Evolutionary conservation across 495 filamentous ascomycete species (phyloP).

Genomic region (Aspergillus cavernicola): DNA sequence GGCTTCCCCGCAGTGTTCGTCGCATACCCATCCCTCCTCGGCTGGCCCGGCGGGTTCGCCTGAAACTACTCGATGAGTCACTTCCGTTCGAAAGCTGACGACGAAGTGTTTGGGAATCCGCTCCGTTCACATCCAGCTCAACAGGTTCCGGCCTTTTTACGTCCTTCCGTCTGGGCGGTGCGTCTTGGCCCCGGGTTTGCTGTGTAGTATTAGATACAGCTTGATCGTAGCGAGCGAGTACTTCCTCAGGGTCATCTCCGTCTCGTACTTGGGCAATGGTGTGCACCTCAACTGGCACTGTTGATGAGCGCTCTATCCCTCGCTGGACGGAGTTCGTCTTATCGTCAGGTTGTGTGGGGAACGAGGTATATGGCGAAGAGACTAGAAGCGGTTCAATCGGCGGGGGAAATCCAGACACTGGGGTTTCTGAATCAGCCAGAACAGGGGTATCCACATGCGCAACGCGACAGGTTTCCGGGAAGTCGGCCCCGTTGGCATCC

Average conservation of each 20-base stretch:
- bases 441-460: slow-evolving; percentile 24
- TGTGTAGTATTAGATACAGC: slow-evolving; percentile 1
- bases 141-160: not conserved
- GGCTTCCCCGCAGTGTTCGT: slow-evolving; percentile 48
- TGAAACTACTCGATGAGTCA: slow-evolving; percentile 62
- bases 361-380: slow-evolving; percentile 22
- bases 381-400: slow-evolving; percentile 14
- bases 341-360: slow-evolving; percentile 12
- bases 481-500: slow-evolving; percentile 10
- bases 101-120: slow-evolving; percentile 12
- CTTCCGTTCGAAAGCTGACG: slow-evolving; percentile 50
- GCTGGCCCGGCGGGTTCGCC: slow-evolving; percentile 38
- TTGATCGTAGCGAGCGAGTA: not conserved
- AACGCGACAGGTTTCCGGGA: slow-evolving; percentile 20
- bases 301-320: slow-evolving; percentile 5
- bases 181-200: slow-evolving; percentile 3
- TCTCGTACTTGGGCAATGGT: slow-evolving; percentile 7
- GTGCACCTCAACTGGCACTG: slow-evolving; percentile 17
- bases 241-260: not conserved
- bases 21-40: slow-evolving; percentile 46
- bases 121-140: slow-evolving; percentile 5
- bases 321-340: not conserved
- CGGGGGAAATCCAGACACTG: slow-evolving; percentile 20
- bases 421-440: slow-evolving; percentile 11
- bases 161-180: slow-evolving; percentile 19